Evolutionary conservation across 2,329 filamentous ascomycete species (phyloP).

Genomic region (Ophiostoma sp.): DNA sequence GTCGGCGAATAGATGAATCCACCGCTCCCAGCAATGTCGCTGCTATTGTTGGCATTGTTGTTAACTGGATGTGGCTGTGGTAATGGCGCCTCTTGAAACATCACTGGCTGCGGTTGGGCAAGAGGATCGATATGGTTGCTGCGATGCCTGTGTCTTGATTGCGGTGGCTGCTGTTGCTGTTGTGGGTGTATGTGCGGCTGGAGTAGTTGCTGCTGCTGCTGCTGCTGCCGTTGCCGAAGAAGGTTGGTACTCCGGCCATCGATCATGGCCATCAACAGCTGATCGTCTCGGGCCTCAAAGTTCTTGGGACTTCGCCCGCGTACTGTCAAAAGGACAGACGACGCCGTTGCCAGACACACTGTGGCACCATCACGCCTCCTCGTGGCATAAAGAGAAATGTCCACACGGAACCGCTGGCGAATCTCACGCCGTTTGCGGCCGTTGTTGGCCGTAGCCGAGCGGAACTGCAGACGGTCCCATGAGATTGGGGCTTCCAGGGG

Average conservation of each 20-base stretch:
- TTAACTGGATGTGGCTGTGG: no score
- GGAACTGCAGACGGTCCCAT: neutral
- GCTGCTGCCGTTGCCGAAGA: neutral
- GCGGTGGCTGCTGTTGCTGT: no score
- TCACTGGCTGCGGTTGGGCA: no score
- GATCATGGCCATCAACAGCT: neutral
- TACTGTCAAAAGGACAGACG: neutral
- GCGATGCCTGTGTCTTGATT: no score
- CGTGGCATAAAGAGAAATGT: neutral
- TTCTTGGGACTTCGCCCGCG: conserved; percentile 11
- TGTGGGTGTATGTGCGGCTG: neutral
- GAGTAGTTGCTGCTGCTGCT: neutral
- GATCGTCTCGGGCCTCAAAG: conserved; percentile 8
- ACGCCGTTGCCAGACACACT: conserved; percentile 3
- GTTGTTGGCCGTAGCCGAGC: conserved; percentile 15
- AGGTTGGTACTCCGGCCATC: neutral
- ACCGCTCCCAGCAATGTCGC: no score
- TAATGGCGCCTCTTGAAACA: no score
- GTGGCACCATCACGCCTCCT: neutral
- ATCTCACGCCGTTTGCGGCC: conserved; percentile 14
- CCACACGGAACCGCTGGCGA: conserved; percentile 10
- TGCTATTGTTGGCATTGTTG: no score
- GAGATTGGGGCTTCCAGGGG: neutral
- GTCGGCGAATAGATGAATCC: neutral
- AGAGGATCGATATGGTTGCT: no score